Conservation (phyloP, 2,329 filamentous ascomycete species). For the Paecilomyces formosus region DNA sequence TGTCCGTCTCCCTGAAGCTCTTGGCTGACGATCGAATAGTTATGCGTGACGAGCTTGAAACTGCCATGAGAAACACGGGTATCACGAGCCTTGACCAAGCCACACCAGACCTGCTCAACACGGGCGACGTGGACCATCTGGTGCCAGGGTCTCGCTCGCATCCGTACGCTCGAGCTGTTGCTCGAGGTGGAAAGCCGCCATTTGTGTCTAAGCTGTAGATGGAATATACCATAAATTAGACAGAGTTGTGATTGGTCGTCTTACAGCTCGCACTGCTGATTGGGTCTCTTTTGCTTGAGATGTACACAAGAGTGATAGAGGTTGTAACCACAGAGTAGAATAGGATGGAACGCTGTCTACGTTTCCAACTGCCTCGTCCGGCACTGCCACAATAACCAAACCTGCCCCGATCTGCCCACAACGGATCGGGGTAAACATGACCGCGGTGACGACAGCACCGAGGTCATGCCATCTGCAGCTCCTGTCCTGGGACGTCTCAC, state of each 20-base stretch:
- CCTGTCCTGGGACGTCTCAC: background rate
- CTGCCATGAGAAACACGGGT: conserved; percentile 41
- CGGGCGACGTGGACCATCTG: conserved; percentile 44
- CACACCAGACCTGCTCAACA: conserved; percentile 38
- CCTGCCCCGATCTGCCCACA: background rate
- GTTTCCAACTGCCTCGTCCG: background rate
- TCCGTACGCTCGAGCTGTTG: conserved; percentile 34
- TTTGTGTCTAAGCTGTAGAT: conserved; percentile 20
- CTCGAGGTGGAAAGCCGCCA: conserved; percentile 16
- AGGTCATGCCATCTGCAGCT: background rate
- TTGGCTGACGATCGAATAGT: conserved; percentile 16
- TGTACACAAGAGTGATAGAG: background rate
- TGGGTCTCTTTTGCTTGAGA: background rate
- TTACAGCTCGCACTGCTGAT: background rate
- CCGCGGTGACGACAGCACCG: background rate
- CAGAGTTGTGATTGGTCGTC: background rate
- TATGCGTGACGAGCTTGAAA: conserved; percentile 42
- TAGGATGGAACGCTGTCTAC: too few species aligned
- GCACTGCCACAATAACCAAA: background rate
- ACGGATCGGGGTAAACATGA: background rate
- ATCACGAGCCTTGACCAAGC: conserved; percentile 39
- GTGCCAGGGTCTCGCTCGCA: conserved; percentile 35
- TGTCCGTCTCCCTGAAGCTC: background rate
- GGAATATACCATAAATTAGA: background rate
- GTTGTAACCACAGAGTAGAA: background rate